Evolutionary conservation across 1,284 basidiomycete genomes (phyloP).

Genomic region (Cryptococcus neoformans): DNA sequence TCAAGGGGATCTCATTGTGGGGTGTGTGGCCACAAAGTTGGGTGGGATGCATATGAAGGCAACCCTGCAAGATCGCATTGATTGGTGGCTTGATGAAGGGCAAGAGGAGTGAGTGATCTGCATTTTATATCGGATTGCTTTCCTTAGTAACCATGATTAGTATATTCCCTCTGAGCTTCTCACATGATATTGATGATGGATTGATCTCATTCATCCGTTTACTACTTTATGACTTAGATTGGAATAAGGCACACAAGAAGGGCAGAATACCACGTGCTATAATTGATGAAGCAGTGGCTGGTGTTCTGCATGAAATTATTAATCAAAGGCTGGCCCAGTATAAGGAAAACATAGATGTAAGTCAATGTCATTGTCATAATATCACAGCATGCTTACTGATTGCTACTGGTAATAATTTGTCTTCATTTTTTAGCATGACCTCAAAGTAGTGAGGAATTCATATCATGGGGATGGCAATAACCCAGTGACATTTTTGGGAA

Average conservation of each 20-base stretch:
- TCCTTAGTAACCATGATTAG: background rate
- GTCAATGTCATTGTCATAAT: no score
- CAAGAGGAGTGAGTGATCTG: slow-evolving; percentile 74
- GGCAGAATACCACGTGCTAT: slow-evolving; percentile 76
- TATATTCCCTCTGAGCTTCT: slow-evolving; percentile 63
- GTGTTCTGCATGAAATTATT: slow-evolving; percentile 56
- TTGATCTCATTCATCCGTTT: slow-evolving; percentile 70
- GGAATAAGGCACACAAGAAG: slow-evolving; percentile 62
- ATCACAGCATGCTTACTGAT: background rate
- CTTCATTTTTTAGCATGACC: slow-evolving; percentile 2
- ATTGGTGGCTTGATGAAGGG: slow-evolving; percentile 87
- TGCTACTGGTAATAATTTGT: background rate
- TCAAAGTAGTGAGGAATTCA: background rate
- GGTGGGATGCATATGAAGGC: slow-evolving; percentile 6
- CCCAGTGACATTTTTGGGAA: background rate
- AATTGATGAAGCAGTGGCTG: slow-evolving; percentile 52
- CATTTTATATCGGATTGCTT: background rate
- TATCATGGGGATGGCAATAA: background rate
- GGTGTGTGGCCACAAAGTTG: slow-evolving; percentile 48
- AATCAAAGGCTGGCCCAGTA: slow-evolving; percentile 5
- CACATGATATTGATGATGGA: slow-evolving; percentile 58
- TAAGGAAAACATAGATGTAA: slow-evolving; percentile 5
- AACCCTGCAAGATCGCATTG: slow-evolving; percentile 55
- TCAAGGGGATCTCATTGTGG: slow-evolving; percentile 70
- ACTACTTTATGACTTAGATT: slow-evolving; percentile 64